These are phyloP conservation scores for Pythium phragmitis DNA, from an alignment of 352 stramenopile genomes.

Conservation along the genomic window DNA sequence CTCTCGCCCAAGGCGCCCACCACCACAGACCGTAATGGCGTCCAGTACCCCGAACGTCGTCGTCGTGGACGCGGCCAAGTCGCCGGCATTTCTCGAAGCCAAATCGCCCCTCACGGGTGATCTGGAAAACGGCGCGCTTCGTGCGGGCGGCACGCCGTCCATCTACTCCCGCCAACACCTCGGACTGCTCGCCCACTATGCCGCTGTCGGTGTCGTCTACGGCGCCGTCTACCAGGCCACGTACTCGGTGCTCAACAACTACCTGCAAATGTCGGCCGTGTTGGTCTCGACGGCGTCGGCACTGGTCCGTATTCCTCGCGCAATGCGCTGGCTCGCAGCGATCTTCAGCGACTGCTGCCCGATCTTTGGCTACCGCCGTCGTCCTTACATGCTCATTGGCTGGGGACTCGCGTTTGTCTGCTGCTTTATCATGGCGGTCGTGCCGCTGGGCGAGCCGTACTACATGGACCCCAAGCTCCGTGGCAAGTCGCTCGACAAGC, in stretches of 20 bases:
- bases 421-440: constrained; percentile 36
- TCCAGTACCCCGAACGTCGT: not conserved
- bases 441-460: constrained; percentile 48
- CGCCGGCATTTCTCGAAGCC: not conserved
- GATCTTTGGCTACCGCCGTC: constrained; percentile 43
- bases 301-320: constrained; percentile 33
- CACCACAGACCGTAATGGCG: not conserved
- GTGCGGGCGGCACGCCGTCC: constrained; percentile 25
- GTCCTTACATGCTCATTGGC: constrained; percentile 44
- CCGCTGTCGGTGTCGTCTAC: constrained; percentile 27
- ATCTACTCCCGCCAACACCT: constrained; percentile 32
- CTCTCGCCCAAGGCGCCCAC: too few species aligned
- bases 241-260: constrained; percentile 40
- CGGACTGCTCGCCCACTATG: constrained; percentile 32
- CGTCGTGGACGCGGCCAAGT: not conserved
- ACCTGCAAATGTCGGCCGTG: constrained; percentile 34
- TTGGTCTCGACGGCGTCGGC: constrained; percentile 29
- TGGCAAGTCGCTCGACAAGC: constrained; percentile 24
- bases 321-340: constrained; percentile 37
- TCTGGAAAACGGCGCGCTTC: constrained; percentile 28
- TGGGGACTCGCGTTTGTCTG: constrained; percentile 32
- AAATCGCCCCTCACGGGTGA: constrained; percentile 19
- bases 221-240: constrained; percentile 25
- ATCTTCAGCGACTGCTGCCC: constrained; percentile 44
- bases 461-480: constrained; percentile 44